Base-by-base conservation (phyloP, 441 rosid genomes). In the Arabidopsis hybrid region DNA sequence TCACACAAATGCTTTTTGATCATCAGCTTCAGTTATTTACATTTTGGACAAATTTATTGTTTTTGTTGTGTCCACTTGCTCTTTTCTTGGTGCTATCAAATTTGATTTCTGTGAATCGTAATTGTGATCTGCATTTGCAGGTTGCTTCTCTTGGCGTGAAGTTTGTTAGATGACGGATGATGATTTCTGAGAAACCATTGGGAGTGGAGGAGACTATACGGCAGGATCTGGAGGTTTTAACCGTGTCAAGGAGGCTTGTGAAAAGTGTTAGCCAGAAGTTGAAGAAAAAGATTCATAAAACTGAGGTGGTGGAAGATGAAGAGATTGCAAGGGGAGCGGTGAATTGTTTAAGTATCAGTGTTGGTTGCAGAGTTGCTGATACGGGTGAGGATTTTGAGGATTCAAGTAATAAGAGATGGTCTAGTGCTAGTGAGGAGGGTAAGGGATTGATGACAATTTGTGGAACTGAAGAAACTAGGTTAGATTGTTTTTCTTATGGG, bases 351-450 rank as follows among this genome's bases (percentile, higher is more conserved):
- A 84, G 86, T 59, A 65, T 93, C 11, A 83, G 89, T 4, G 93
- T 92, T 26, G 97, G 97, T 39, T 94, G 98, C 85, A 95, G 82
- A 92, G 97, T 94, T n/a, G 95, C 96, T 40, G 97, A 91, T 49
- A 91, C 88, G 0, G 76, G 92, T 12, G 98, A 88, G 43, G 96
- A 89, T 69, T 88, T 76, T 62, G 96, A 88, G 64, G 95, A 94
- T 84, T 85, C 85, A 0, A 82, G 87, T 71, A 62, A 78, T 59
- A 84, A 92, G 79, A 90, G 97, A 82, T 86, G 88, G 85, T 88
- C 92, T 0, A 92, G 87, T 82, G 89, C 91, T 14, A 86, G 96
- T 52, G 97, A 92, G 56, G 96, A 90, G 56, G 87, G 92, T 50
- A 91, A 81, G 70, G 87, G 80, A 21, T 79, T 88, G 67, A 85